Percentiles rank a stretch among this genome's conserved stretches.
These are phyloP conservation scores for Pterulicium gracile DNA, from an alignment of 1,284 basidiomycete genomes.

Conservation along the genomic window DNA sequence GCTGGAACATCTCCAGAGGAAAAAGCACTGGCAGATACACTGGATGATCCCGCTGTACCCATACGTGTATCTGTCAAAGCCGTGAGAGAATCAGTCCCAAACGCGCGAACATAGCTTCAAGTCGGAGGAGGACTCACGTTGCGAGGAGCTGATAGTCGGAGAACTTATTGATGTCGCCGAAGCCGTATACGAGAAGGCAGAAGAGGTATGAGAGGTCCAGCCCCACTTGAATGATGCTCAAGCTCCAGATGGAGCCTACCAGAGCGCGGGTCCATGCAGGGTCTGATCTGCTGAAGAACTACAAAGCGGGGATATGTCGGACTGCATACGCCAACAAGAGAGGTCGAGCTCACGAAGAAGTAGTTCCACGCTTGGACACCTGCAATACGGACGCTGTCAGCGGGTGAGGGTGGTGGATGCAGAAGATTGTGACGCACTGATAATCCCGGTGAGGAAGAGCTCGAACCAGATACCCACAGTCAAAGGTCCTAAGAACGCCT, in stretches of 20 bases:
- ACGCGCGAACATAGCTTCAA: neutral
- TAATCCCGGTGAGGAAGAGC: neutral
- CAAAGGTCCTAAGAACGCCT: constrained; percentile 1
- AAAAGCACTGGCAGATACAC: neutral
- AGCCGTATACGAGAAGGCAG: neutral
- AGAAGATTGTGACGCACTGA: neutral
- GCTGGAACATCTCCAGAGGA: neutral
- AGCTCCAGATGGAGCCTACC: neutral
- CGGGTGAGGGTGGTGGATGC: neutral
- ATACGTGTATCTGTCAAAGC: constrained; percentile 3
- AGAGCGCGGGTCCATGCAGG: neutral
- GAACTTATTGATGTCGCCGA: neutral
- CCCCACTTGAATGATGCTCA: neutral
- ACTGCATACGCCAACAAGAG: neutral
- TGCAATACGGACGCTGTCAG: neutral
- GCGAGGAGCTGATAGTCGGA: neutral
- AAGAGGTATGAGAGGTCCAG: neutral
- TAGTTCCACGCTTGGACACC: neutral
- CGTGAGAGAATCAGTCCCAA: neutral
- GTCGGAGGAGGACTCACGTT: neutral
- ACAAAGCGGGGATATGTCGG: neutral
- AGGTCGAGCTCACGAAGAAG: neutral
- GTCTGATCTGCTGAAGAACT: neutral
- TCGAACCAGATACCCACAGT: neutral
- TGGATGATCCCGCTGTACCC: neutral